Conservation (phyloP, 305 asterid species). For the Striga hermonthica region DNA sequence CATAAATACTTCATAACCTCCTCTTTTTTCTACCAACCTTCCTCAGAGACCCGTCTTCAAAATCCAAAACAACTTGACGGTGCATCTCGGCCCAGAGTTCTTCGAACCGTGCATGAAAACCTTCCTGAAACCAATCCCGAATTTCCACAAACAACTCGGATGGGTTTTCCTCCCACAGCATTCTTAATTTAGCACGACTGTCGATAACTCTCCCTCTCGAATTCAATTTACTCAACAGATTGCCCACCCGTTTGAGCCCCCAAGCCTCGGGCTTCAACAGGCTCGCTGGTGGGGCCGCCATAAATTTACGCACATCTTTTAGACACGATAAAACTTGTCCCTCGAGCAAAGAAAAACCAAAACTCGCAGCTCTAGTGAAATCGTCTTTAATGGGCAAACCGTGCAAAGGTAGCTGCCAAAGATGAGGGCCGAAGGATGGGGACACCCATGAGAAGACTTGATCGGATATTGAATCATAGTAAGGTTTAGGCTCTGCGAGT, state of each 20-base stretch:
- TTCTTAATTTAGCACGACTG: conserved; percentile 45
- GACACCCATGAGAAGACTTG: conserved; percentile 59
- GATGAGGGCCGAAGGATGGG: conserved; percentile 78
- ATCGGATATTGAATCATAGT: conserved; percentile 53
- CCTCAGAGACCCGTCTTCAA: conserved; percentile 36
- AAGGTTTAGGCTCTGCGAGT: conserved; percentile 69
- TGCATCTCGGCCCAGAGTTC: conserved; percentile 56
- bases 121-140: conserved; percentile 58
- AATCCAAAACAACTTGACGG: conserved; percentile 37
- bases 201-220: conserved; percentile 45
- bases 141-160: conserved; percentile 47
- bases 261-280: conserved; percentile 68
- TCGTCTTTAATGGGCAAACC: conserved; percentile 54
- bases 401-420: conserved; percentile 72
- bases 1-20: conserved; percentile 3
- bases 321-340: conserved; percentile 81
- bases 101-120: conserved; percentile 42
- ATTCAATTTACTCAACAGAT: conserved; percentile 51
- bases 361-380: conserved; percentile 45
- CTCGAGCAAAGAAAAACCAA: conserved; percentile 61
- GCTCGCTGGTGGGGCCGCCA: conserved; percentile 66
- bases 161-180: conserved; percentile 49
- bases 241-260: conserved; percentile 62
- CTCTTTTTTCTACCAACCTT: conserved; percentile 36
- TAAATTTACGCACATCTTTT: conserved; percentile 41